Evolutionary conservation across 768 basidiomycete genomes (phyloP), one percentile per base, ranked within the genome.

Genomic region (Boletus insuetus): DNA sequence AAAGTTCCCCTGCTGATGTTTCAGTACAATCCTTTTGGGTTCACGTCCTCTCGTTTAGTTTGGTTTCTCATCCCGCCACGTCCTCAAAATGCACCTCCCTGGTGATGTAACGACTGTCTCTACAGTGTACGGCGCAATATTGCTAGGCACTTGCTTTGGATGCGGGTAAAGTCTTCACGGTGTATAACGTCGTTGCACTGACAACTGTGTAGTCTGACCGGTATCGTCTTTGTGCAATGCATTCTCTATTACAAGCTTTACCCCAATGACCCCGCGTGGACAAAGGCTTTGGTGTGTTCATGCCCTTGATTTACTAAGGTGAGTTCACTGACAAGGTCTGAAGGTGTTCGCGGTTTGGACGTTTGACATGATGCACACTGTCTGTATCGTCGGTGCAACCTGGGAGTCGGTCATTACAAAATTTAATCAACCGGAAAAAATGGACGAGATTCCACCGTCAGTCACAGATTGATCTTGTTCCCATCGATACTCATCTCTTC

Each of bases 381-480:
- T 53, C 4, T 64, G 65, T 12, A 71, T 71, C 38, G 31, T 70
- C 9, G 29, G 6, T 3, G 53, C 69, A 0, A 55, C 61, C 34
- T 71, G 69, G 69, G 39, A 69, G 19, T 70, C 56, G 0, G 58
- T 72, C n/a, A 72, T 71, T 19, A 39, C 14, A 16, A 61, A 65
- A 22, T 72, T 57, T 46, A 6, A 67, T 31, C 40, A 62, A 9
- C 70, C 69, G 3, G 24, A 69, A 12, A 46, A 42, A 1, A 64
- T 71, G 67, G 69, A 71, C 29, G 1, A 53, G 2, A 71, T 71
- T 26, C 69, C 69, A n/a, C 54, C 60, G 69, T 71, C 34, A 61
- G 71, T 62, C 2, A 2, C 1, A 12, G 2, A 3, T 2, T 0
- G 6, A 6, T 5, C 11, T 42, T 20, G 31, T 29, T 31, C 11